Base-by-base conservation (phyloP, 768 basidiomycete genomes). In the Chalciporus pseudorubinellus region DNA sequence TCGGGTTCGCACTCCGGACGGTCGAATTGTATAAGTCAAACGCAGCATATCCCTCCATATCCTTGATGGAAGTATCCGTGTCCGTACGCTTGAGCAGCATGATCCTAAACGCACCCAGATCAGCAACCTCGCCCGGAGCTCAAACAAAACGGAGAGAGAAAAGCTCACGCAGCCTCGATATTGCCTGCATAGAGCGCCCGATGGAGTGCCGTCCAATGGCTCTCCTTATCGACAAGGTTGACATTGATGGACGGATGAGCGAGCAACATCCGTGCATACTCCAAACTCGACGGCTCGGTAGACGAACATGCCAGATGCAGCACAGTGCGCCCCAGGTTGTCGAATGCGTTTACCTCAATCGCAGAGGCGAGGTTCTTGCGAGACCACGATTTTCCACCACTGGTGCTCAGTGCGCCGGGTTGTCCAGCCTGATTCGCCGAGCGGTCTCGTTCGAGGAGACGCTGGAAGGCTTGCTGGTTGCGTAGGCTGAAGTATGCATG, bases 1-100 rank as follows among this genome's bases (percentile, higher is more conserved):
- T 58, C 4, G 87, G 87, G 52, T 83, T 82, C 4, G 89, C 89
- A 24, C 80, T 87, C 63, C 81, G 76, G 55, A 95, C 72, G 0
- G 93, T 95, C 4, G 89, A 87, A 64, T 98, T 98, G 71, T 92
- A 97, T 29, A 98, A 70, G 63, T 98, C 95, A 55, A 92, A 92
- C 0, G 93, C 84, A 0, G 92, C 92, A 67, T 95, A 88, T 0
- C 90, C 95, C 59, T 98, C 95, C 24, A 74, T 62, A 62, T 98
- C 95, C 64, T 92, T 92, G 51, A 89, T 57, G 5, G 77, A 71
- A 0, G 74, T 69, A 65, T 97, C 90, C 20, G 82, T 82, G 60
- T 95, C 92, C 19, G 77, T 61, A 34, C 84, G 81, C 60, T 86
- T 82, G 46, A 97, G 71, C 7, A 98, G 78, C 31, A 94, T 74